These are phyloP conservation scores for Sherardia arvensis DNA, from an alignment of 257 asterid species.

Conservation along the genomic window DNA sequence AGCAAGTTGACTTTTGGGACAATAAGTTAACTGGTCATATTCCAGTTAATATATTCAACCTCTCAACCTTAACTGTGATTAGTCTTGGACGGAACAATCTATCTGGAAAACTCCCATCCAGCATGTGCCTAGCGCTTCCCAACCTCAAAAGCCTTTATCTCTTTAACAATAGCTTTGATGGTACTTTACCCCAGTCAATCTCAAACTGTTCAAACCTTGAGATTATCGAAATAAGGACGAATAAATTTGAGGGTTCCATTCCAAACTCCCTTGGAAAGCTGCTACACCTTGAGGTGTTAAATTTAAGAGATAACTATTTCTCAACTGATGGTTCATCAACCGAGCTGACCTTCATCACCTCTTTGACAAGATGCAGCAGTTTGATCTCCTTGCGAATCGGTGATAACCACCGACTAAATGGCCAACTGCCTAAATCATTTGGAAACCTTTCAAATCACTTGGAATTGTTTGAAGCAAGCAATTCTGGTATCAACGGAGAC, in stretches of 20 bases:
- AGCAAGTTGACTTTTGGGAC: conserved; percentile 5
- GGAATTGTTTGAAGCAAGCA: neutral
- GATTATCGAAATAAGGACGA: neutral
- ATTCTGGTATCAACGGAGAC: conserved; percentile 4
- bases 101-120: conserved; percentile 21
- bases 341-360: conserved; percentile 7
- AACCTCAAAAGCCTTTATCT: conserved; percentile 12
- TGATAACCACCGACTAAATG: conserved; percentile 10
- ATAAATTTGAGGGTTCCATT: conserved; percentile 20
- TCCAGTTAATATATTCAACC: conserved; percentile 14
- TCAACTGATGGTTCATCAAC: neutral
- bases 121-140: conserved; percentile 15
- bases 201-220: conserved; percentile 12
- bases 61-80: conserved; percentile 1
- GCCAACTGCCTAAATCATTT: conserved; percentile 16
- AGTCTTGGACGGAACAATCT: neutral
- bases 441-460: conserved; percentile 20
- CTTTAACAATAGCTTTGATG: neutral
- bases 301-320: conserved; percentile 17
- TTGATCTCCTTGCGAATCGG: neutral
- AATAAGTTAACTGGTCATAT: conserved; percentile 18
- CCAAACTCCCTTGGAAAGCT: conserved; percentile 28
- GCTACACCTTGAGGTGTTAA: conserved; percentile 8
- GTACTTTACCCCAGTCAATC: neutral
- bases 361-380: conserved; percentile 9